Conservation (phyloP, 208 protist genomes). For the Trypanosoma scelopori region DNA sequence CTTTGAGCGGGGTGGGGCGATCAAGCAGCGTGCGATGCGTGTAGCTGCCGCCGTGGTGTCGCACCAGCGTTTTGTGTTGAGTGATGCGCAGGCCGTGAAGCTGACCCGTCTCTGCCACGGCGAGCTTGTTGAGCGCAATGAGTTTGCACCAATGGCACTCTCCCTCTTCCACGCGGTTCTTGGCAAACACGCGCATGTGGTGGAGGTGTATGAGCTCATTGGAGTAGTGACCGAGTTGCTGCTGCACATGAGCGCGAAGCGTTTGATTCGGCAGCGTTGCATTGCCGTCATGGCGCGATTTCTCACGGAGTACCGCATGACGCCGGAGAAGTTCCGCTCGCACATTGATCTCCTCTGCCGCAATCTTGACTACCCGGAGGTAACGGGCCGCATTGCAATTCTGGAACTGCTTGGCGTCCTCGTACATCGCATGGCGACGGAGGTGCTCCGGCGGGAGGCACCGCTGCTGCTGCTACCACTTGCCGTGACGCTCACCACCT, state of each 20-base stretch:
- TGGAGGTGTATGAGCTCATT: slow-evolving; percentile 89
- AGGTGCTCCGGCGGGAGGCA: slow-evolving; percentile 78
- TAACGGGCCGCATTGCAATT: slow-evolving; percentile 73
- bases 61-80: slow-evolving; percentile 71
- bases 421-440: slow-evolving; percentile 65
- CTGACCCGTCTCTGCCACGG: slow-evolving; percentile 63
- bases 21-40: slow-evolving; percentile 89
- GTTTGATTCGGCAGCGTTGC: slow-evolving; percentile 69
- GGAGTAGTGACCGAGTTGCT: slow-evolving; percentile 85
- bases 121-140: slow-evolving; percentile 81
- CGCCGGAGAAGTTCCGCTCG: slow-evolving; percentile 83
- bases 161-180: slow-evolving; percentile 83
- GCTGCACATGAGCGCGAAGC: slow-evolving; percentile 70
- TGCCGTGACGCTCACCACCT: slow-evolving; percentile 54
- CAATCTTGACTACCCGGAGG: slow-evolving; percentile 87
- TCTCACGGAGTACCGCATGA: slow-evolving; percentile 91
- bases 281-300: slow-evolving; percentile 80
- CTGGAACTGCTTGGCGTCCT: slow-evolving; percentile 80
- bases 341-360: slow-evolving; percentile 85
- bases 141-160: slow-evolving; percentile 83
- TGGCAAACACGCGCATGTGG: slow-evolving; percentile 83
- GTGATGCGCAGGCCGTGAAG: slow-evolving; percentile 54
- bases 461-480: slow-evolving; percentile 74
- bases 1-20: slow-evolving; percentile 78
- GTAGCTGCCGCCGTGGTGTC: slow-evolving; percentile 74